phyloP scores from a whole-genome alignment of 2,329 filamentous ascomycete species.

The Cercospora sp. region DNA sequence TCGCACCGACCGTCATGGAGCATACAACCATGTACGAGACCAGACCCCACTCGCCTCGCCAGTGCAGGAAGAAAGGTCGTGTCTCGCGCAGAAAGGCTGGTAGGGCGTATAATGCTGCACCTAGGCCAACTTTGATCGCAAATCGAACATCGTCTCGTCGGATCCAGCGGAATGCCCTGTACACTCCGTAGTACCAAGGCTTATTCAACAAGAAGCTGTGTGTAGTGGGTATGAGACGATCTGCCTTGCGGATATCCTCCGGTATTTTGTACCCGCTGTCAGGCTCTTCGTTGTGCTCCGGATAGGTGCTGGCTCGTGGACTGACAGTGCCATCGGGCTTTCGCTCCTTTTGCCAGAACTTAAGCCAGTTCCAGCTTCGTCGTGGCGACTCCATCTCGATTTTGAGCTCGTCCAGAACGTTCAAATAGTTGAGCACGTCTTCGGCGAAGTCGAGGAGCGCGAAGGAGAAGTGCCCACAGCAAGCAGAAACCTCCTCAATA shows the following conservation, averaged over 20 bases:
- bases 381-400: conserved; percentile 59
- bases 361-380: conserved; percentile 79
- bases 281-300: conserved; percentile 31
- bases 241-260: conserved; percentile 34
- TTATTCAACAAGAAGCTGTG: conserved; percentile 30
- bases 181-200: conserved; percentile 50
- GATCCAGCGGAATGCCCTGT: conserved; percentile 57
- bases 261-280: conserved; percentile 31
- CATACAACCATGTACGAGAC: conserved; percentile 98
- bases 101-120: conserved; percentile 83
- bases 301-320: conserved; percentile 25
- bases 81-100: conserved; percentile 81
- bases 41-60: conserved; percentile 95
- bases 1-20: conserved; percentile 94
- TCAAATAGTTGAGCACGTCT: conserved; percentile 79
- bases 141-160: conserved; percentile 70
- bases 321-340: conserved; percentile 9
- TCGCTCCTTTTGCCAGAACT: conserved; percentile 62
- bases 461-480: conserved; percentile 94
- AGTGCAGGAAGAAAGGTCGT: conserved; percentile 76
- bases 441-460: conserved; percentile 87
- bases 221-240: conserved; percentile 29
- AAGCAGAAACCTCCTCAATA: conserved; percentile 96
- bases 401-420: conserved; percentile 83
- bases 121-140: conserved; percentile 88